Base-by-base conservation (phyloP, 1,284 basidiomycete genomes). In the Anthracocystis setariae region DNA sequence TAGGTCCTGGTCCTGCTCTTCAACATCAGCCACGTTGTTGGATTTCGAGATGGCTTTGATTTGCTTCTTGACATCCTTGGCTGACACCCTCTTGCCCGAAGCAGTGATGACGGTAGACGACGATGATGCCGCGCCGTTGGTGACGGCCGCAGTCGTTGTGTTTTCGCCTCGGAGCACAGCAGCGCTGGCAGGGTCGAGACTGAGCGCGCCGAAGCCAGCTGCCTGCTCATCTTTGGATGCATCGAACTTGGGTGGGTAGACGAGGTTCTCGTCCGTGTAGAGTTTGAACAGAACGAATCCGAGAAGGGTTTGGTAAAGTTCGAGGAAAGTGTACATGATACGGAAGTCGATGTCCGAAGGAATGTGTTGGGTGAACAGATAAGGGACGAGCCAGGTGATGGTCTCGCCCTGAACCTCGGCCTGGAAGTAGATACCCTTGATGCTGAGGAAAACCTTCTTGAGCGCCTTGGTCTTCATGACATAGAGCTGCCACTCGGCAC, bases 401-500 rank as follows among this genome's bases (percentile, higher is more conserved):
- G 87, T 90, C 84, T 98, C 92, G 73, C 93, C 94, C 86, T 92
- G 89, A 27, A 98, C 88, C 82, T 96, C 92, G 13, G 93, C 94
- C 85, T 98, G 95, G 85, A 96, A 98, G 85, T 98, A 99, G 60
- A 98, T 89, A 45, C 96, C 96, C 85, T 98, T 98, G 85, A 99
- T 97, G 49, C 93, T 95, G 59, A 99, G 87, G 85, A 99, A 98
- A 29, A 91, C 89, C 85, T 97, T 97, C 62, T 91, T 89, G 39
- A 98, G 87, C 9, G 91, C 88, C 75, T 88, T 88, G 1, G 92
- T 90, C 80, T 93, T 91, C 89, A 98, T 94, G 47, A 96, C 88
- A 85, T 95, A 98, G 39, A 97, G 86, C 84, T 97, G 92, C 84
- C 84, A 85, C 55, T 85, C 83, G 49, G 83, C 81, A 40, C 76